These are phyloP conservation scores for Begonia loranthoides DNA, from an alignment of 306 rosid genomes.

Conservation along the genomic window DNA sequence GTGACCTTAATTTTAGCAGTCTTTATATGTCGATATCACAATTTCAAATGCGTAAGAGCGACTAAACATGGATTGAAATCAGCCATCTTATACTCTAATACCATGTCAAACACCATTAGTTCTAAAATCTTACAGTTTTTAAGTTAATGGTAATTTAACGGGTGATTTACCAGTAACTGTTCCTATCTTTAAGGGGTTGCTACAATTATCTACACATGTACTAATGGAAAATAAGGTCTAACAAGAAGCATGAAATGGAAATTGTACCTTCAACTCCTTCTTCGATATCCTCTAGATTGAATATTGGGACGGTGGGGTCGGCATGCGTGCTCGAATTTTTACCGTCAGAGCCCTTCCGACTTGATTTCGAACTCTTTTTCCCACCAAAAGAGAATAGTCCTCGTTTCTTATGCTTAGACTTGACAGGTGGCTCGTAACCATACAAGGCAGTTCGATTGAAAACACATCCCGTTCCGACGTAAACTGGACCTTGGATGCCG, in stretches of 20 bases:
- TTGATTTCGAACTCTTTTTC: conserved; percentile 63
- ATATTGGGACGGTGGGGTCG: conserved; percentile 79
- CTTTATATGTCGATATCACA: too few relatives aligned
- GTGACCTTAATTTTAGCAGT: too few relatives aligned
- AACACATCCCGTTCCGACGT: conserved; percentile 97
- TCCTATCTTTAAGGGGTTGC: not conserved
- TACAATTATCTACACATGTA: not conserved
- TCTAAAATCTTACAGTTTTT: too few relatives aligned
- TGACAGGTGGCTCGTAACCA: conserved; percentile 89
- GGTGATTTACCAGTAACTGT: too few relatives aligned
- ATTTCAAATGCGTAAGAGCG: too few relatives aligned
- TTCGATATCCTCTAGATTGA: conserved; percentile 87
- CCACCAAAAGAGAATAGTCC: conserved; percentile 71
- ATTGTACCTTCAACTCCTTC: conserved; percentile 88
- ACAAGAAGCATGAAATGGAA: conserved; percentile 5
- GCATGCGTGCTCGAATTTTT: conserved; percentile 60
- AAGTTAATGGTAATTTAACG: too few relatives aligned
- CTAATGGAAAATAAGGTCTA: not conserved
- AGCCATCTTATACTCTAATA: too few relatives aligned
- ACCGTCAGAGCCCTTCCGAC: conserved; percentile 69
- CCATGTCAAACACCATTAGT: too few relatives aligned
- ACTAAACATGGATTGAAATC: too few relatives aligned
- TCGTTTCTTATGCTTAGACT: conserved; percentile 68
- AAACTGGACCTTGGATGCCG: conserved; percentile 98
- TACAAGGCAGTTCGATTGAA: conserved; percentile 92